Evolutionary conservation across 495 filamentous ascomycete species (phyloP).

Genomic region (Niebla homalea): DNA sequence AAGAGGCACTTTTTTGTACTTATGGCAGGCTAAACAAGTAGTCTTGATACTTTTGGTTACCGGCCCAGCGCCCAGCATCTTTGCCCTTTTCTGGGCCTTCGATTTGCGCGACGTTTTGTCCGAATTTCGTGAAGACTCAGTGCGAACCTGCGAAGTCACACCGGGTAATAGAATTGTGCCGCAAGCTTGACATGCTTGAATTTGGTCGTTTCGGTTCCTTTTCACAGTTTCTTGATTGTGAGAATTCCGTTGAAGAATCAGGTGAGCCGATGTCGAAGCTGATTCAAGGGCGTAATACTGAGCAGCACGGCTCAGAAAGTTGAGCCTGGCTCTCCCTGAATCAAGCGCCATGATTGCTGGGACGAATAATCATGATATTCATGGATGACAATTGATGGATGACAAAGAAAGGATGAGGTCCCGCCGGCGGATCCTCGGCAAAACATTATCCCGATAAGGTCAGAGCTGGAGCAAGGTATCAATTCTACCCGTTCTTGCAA

Average conservation of each 20-base stretch:
- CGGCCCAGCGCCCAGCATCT: background rate
- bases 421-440: no score
- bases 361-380: no score
- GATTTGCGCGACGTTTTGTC: background rate
- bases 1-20: slow-evolving; percentile 1
- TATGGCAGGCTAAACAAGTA: slow-evolving; percentile 8
- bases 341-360: background rate
- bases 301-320: slow-evolving; percentile 6
- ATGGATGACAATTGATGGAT: no score
- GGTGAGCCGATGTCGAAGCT: slow-evolving; percentile 10
- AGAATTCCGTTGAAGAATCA: slow-evolving; percentile 7
- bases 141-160: background rate
- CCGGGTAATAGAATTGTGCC: slow-evolving; percentile 10
- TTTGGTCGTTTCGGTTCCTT: background rate
- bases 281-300: slow-evolving; percentile 2
- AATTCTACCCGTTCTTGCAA: no score
- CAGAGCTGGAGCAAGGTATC: no score
- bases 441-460: no score
- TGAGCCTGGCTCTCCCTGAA: slow-evolving; percentile 3
- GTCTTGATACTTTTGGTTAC: background rate
- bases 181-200: slow-evolving; percentile 7
- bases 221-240: background rate
- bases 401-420: no score
- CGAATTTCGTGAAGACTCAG: background rate
- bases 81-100: background rate